These are phyloP conservation scores for Steccherinum ochraceum DNA, from an alignment of 768 basidiomycete species.

Conservation along the genomic window DNA sequence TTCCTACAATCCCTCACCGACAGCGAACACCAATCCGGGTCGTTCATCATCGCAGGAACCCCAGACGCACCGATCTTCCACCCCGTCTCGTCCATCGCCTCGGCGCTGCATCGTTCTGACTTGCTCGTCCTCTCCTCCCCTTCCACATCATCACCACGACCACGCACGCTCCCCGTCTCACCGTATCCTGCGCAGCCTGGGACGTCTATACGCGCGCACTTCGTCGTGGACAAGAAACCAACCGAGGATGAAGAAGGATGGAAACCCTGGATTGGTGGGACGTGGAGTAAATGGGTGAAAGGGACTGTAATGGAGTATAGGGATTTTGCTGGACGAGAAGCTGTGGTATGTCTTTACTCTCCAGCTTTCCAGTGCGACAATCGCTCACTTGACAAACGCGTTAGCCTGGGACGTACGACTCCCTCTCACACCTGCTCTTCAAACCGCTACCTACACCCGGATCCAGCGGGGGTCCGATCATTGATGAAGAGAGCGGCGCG, in stretches of 20 bases:
- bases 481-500: constrained; percentile 53
- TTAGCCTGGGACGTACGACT: constrained; percentile 65
- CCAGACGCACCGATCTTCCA: constrained; percentile 27
- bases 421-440: constrained; percentile 51
- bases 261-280: constrained; percentile 46
- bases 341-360: constrained; percentile 33
- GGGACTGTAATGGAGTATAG: constrained; percentile 52
- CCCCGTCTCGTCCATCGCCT: constrained; percentile 40
- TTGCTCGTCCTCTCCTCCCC: constrained; percentile 37
- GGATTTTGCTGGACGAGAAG: constrained; percentile 52
- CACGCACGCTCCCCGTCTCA: constrained; percentile 47
- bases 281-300: constrained; percentile 46
- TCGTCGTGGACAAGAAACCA: constrained; percentile 40
- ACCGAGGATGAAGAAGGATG: constrained; percentile 29
- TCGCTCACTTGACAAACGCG: constrained; percentile 1
- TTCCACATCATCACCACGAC: constrained; percentile 12
- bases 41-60: constrained; percentile 37
- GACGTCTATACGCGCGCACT: constrained; percentile 44
- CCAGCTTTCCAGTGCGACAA: background rate
- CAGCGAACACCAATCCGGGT: constrained; percentile 24
- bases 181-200: constrained; percentile 51
- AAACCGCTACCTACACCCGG: constrained; percentile 51
- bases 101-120: constrained; percentile 56
- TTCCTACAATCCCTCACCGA: background rate
- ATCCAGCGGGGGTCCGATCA: constrained; percentile 65